Percentiles rank a stretch among this genome's conserved stretches.
Conservation (phyloP, 2,329 filamentous ascomycete genomes). For the Penicillium psychrosexuale region DNA sequence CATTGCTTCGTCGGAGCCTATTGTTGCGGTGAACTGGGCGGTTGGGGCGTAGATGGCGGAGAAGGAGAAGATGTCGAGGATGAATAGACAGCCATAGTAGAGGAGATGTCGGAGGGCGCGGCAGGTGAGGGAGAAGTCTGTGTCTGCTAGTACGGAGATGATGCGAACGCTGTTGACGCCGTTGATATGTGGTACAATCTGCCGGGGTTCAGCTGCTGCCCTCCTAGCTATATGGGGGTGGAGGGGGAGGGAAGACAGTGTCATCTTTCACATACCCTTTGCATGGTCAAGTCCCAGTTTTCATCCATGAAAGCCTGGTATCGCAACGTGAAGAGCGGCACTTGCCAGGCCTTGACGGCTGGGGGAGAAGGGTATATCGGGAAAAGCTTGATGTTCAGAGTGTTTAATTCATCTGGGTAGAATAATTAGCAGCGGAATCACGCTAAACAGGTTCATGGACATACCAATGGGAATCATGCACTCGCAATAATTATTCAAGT, state of each 20-base stretch:
- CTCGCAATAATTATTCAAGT: slow-evolving; percentile 94
- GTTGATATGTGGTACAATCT: slow-evolving; percentile 82
- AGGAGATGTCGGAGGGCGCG: slow-evolving; percentile 84
- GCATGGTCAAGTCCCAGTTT: slow-evolving; percentile 55
- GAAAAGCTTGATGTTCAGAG: slow-evolving; percentile 94
- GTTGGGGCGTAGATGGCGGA: slow-evolving; percentile 84
- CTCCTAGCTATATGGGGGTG: not conserved
- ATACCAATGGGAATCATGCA: slow-evolving; percentile 95
- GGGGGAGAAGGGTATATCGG: slow-evolving; percentile 75
- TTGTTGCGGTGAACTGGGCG: slow-evolving; percentile 67
- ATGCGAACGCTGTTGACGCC: slow-evolving; percentile 85
- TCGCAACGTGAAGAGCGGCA: slow-evolving; percentile 69
- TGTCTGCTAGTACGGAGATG: slow-evolving; percentile 80
- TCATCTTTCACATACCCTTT: slow-evolving; percentile 35
- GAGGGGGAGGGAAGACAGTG: no score
- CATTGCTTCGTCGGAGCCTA: slow-evolving; percentile 72
- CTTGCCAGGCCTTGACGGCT: slow-evolving; percentile 80
- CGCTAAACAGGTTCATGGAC: slow-evolving; percentile 28
- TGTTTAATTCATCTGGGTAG: slow-evolving; percentile 76
- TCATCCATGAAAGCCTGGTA: slow-evolving; percentile 53
- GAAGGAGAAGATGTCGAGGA: slow-evolving; percentile 95
- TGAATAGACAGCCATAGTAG: slow-evolving; percentile 85
- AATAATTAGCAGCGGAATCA: slow-evolving; percentile 8
- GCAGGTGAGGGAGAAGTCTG: slow-evolving; percentile 80
- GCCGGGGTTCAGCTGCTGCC: not conserved